Base-by-base conservation (phyloP, 768 basidiomycete genomes). In the Peribolospora kevripleyi region DNA sequence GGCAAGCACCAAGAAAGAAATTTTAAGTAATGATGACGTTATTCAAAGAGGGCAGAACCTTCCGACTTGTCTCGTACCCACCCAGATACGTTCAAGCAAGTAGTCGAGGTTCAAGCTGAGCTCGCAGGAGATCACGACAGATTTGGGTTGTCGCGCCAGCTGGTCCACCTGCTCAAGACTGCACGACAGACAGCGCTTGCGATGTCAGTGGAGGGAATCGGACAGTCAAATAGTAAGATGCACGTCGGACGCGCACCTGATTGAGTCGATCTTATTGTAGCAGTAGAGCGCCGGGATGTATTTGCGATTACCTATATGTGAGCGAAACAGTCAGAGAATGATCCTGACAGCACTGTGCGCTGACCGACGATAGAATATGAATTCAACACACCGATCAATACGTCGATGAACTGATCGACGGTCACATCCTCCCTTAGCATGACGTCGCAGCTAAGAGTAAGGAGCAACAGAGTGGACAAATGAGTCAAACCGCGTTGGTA, bases 81-180 rank as follows among this genome's bases (percentile, higher is more conserved):
- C 61, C 73, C 73, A 74, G 46, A 73, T 71, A 42, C 66, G 58
- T 47, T 68, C 71, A 56, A 71, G 55, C 38, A 74, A 61, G 60
- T 67, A 68, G 52, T 73, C 73, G 51, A 72, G 61, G 53, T 93
- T 93, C 51, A 98, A 72, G 64, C 79, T 80, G 75, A 93, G 75
- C 68, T 97, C 90, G 67, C 90, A 95, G 62, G 84, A 87, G 65
- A 97, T 97, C 45, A 95, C 88, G n/a, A 91, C 76, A 0, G 84
- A 80, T 64, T 82, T 74, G 9, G 82, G 80, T 60, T 82, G 75
- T 48, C 81, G 75, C 42, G 86, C 84, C 40, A 88, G 69, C 57
- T 82, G 82, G 66, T 91, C 79, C 57, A 90, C 73, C 60, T 78
- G 78, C 65, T 85, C 83, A 46, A 85, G 71, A 62, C 8, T 13